Conservation (phyloP, 2,329 filamentous ascomycete genomes). For the Thelonectria rubi region DNA sequence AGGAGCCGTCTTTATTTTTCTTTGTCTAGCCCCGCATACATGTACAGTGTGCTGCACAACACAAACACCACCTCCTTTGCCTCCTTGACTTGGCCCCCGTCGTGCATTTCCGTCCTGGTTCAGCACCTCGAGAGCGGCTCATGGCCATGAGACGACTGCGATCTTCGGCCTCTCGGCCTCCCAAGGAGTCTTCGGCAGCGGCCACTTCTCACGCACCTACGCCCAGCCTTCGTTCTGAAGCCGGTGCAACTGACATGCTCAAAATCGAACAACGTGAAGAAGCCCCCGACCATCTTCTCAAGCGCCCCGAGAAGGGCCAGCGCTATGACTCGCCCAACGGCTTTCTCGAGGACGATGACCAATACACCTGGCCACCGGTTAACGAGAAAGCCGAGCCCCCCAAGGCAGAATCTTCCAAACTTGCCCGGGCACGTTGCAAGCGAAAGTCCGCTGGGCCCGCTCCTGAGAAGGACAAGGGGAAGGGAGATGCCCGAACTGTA, state of each 20-base stretch:
- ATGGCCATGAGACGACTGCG: not conserved
- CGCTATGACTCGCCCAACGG: constrained; percentile 24
- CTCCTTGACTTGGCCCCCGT: not conserved
- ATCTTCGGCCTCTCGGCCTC: not conserved
- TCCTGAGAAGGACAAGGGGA: not conserved
- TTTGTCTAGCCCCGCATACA: not conserved
- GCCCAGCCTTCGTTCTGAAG: constrained; percentile 4
- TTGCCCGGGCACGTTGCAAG: not conserved
- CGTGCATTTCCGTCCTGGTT: not conserved
- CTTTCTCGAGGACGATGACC: constrained; percentile 24
- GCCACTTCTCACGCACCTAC: constrained; percentile 2
- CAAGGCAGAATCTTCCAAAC: not conserved
- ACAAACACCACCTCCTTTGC: not conserved
- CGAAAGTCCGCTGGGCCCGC: constrained; percentile 10
- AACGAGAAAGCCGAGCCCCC: not conserved
- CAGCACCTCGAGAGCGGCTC: not conserved
- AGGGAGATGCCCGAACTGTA: not conserved
- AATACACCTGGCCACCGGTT: constrained; percentile 10
- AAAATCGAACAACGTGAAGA: constrained; percentile 23
- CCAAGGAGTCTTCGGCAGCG: not conserved
- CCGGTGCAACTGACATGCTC: constrained; percentile 9
- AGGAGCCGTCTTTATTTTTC: not conserved
- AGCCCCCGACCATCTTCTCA: constrained; percentile 25
- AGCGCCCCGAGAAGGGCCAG: constrained; percentile 18
- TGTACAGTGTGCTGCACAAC: not conserved